Evolutionary conservation across 306 rosid species (phyloP), one percentile per base, ranked within the genome.

Genomic region (Luffa aegyptiaca): DNA sequence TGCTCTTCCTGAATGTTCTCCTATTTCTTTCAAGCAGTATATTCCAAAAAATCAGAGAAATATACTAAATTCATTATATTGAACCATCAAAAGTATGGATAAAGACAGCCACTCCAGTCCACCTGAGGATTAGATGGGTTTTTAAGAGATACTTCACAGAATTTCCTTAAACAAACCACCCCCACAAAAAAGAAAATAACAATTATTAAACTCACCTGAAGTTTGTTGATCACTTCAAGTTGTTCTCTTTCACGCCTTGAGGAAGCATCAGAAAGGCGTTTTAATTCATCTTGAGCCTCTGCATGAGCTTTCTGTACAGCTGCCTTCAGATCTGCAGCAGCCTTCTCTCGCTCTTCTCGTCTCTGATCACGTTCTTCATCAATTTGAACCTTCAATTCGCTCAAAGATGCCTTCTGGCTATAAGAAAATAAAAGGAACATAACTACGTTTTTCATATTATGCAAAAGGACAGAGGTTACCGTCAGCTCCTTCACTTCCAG

Each of bases 261-360:
- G 81, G 91, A 75, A 66, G 88, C 88, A 84, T 91, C 95, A 49
- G 92, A 86, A 52, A 84, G 46, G 80, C 94, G 90, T 79, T 89
- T 88, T 68, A 88, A 68, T 83, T 92, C 98, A 78, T 91, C 95
- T 78, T 92, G 86, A 78, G 97, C 98, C 88, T 92, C 98, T 69
- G 75, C 85, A 65, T 92, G 96, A 80, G 86, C 90, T 90, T 88
- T 94, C 79, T 82, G 92, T 57, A 92, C 91, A 42, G 97, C 93
- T 80, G 96, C 83, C 82, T 92, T 94, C 79, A 94, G 81, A 87
- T 94, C 98, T 87, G 85, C 59, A 5, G 86, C 86, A 81, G 98
- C 97, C 86, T 90, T 92, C 85, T 91, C 97, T 73, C 97, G 90
- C 79, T 94, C 98, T 84, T 89, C 93, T 87, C 86, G 89, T 82